A percentile compares a stretch with the other conserved stretches of the same genome.
Conservation (phyloP, 345 rosid species). For the rapeseed (Brassica napus) region DNA sequence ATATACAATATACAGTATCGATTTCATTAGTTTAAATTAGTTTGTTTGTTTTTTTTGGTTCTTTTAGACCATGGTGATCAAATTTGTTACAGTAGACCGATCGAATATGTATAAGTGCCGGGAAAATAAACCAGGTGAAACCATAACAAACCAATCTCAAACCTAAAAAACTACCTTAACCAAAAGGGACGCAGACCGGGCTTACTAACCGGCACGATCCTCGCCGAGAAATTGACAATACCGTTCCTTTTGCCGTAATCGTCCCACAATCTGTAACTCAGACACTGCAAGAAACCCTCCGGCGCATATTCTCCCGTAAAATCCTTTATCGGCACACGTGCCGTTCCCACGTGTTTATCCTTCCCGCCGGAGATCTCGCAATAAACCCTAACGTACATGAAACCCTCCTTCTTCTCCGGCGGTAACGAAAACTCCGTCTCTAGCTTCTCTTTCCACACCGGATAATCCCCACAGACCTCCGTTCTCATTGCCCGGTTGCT, state of each 20-base stretch:
- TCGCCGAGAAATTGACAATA: conserved; percentile 24
- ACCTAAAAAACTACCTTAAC: too few species aligned
- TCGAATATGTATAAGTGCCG: too few species aligned
- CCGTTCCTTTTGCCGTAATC: conserved; percentile 15
- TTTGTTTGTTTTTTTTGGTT: too few species aligned
- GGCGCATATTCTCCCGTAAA: conserved; percentile 36
- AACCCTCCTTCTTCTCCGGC: background rate
- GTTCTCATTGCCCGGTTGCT: conserved; percentile 2
- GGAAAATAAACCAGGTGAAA: too few species aligned
- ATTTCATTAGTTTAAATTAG: too few species aligned
- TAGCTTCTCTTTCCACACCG: conserved; percentile 24
- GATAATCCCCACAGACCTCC: conserved; percentile 5
- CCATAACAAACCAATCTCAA: too few species aligned
- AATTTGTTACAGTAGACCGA: too few species aligned
- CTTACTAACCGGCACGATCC: background rate
- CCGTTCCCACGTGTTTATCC: conserved; percentile 27
- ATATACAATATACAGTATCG: too few species aligned
- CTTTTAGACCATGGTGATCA: too few species aligned
- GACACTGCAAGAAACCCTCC: conserved; percentile 29
- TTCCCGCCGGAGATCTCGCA: background rate
- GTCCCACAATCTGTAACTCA: conserved; percentile 34
- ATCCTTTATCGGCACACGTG: conserved; percentile 33
- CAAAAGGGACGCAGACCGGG: background rate
- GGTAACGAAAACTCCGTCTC: conserved; percentile 16
- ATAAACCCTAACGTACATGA: conserved; percentile 24